phyloP scores from a whole-genome alignment of 306 rosid species.

The Rosa lucieae region DNA sequence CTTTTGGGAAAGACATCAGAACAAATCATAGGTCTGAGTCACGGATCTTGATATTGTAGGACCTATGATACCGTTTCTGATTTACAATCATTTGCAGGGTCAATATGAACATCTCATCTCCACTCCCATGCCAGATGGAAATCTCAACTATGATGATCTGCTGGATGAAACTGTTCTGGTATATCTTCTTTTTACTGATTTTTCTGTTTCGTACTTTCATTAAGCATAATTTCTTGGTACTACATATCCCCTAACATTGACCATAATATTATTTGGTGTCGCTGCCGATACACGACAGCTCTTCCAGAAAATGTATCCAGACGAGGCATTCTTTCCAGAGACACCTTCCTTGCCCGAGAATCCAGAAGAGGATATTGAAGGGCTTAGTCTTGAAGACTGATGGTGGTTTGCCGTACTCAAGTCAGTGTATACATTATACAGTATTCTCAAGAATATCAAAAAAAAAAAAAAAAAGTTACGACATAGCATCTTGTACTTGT shows the following conservation, averaged over 20 bases:
- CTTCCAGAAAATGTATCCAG: conserved; percentile 42
- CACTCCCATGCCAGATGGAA: conserved; percentile 78
- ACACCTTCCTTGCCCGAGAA: conserved; percentile 22
- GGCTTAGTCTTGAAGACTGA: conserved; percentile 20
- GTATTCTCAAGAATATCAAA: background rate
- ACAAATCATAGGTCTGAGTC: background rate
- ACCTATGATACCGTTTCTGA: conserved; percentile 3
- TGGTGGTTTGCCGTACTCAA: background rate
- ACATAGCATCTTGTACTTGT: background rate
- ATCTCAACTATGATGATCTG: conserved; percentile 57
- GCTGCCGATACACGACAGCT: conserved; percentile 26
- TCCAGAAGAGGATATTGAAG: conserved; percentile 20
- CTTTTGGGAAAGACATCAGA: background rate
- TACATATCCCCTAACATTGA: background rate
- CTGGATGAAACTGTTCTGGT: conserved; percentile 61
- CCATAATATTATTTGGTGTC: background rate
- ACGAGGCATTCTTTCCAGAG: conserved; percentile 41
- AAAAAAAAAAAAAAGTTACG: no score
- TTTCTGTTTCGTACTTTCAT: background rate
- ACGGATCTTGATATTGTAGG: conserved; percentile 8
- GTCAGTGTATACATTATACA: background rate
- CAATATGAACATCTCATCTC: conserved; percentile 51
- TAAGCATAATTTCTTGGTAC: background rate
- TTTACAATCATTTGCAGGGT: conserved; percentile 45
- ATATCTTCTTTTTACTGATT: conserved; percentile 3